Evolutionary conservation across 2,329 filamentous ascomycete genomes (phyloP), one percentile per base, ranked within the genome.

Genomic region (Claviceps sorghi): DNA sequence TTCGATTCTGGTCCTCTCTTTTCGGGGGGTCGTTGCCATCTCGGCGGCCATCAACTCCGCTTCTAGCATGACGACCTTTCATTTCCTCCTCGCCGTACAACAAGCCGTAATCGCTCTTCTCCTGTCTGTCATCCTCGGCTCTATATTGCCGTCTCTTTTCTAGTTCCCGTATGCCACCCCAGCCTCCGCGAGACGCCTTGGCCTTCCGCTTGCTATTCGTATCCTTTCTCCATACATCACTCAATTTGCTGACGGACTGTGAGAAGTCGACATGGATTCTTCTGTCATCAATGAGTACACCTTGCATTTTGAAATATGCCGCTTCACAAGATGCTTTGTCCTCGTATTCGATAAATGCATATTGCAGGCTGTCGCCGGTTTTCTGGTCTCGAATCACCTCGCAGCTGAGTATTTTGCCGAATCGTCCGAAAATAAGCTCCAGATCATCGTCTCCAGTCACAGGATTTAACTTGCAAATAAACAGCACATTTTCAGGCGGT

Each of bases 241-340:
- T 93, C 8, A 98, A 71, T 64, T 88, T 91, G 56, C 83, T 79
- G 55, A 90, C 93, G 64, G 88, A 95, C 71, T 98, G 93, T 11
- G 90, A 96, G 68, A 98, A 98, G 69, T 98, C 93, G 52, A 98
- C 93, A 64, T 98, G 93, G 57, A 98, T 98, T 43, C 93, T 84
- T 58, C 95, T 87, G 61, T 98, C 93, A 62, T 98, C 93, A 58
- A 98, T 97, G 52, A 98, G 72, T 1, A 97, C 91, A 2, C 85
- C 88, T 66, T 98, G 89, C 93, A 98, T 98, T 71, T 98, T 98
- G 72, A 94, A 93, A 64, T 96, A 98, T 2, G 93, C 93, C 50
- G 87, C 82, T 69, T 98, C 93, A 66, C 93, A 97, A 51, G 91
- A 86, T 58, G 84, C 80, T 69, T 96, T 93, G 52, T 94, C 86